phyloP scores from a whole-genome alignment of 2,329 filamentous ascomycete genomes.

The Decorospora gaudefroyi region DNA sequence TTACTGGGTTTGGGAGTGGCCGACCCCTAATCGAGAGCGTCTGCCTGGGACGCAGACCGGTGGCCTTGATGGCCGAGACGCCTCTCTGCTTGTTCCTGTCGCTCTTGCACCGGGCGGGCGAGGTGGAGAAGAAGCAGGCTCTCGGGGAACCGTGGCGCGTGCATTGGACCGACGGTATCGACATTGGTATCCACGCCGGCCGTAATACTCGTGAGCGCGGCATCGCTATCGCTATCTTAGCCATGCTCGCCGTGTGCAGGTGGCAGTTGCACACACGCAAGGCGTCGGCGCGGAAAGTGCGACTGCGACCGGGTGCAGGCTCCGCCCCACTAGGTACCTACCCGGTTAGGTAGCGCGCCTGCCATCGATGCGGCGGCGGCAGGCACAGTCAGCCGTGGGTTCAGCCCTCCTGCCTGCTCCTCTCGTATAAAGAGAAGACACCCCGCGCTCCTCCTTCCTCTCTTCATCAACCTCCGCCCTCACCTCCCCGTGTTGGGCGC shows the following conservation, averaged over 20 bases:
- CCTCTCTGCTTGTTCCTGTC: slow-evolving; percentile 82
- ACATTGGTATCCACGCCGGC: too few relatives aligned
- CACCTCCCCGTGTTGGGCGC: slow-evolving; percentile 45
- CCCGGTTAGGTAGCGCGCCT: too few relatives aligned
- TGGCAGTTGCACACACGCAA: slow-evolving; percentile 19
- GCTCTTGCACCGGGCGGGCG: slow-evolving; percentile 59
- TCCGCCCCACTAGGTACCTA: too few relatives aligned
- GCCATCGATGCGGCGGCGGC: neutral
- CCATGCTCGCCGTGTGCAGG: slow-evolving; percentile 31
- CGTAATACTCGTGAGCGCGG: slow-evolving; percentile 35
- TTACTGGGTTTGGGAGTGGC: slow-evolving; percentile 70
- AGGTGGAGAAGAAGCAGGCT: slow-evolving; percentile 61
- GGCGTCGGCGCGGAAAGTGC: slow-evolving; percentile 23
- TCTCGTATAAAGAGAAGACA: slow-evolving; percentile 28
- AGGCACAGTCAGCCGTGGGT: slow-evolving; percentile 4
- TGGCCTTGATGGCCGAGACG: slow-evolving; percentile 77
- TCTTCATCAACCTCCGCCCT: slow-evolving; percentile 38
- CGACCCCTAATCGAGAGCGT: slow-evolving; percentile 71
- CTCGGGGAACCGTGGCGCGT: slow-evolving; percentile 47
- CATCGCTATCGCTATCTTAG: too few relatives aligned
- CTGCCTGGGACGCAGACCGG: slow-evolving; percentile 67
- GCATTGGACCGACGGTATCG: slow-evolving; percentile 32
- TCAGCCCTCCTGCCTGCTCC: slow-evolving; percentile 5
- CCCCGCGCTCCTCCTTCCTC: slow-evolving; percentile 20
- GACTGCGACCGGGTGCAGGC: slow-evolving; percentile 17